Evolutionary conservation across 768 basidiomycete genomes (phyloP).

Genomic region (Podaxis sp.): DNA sequence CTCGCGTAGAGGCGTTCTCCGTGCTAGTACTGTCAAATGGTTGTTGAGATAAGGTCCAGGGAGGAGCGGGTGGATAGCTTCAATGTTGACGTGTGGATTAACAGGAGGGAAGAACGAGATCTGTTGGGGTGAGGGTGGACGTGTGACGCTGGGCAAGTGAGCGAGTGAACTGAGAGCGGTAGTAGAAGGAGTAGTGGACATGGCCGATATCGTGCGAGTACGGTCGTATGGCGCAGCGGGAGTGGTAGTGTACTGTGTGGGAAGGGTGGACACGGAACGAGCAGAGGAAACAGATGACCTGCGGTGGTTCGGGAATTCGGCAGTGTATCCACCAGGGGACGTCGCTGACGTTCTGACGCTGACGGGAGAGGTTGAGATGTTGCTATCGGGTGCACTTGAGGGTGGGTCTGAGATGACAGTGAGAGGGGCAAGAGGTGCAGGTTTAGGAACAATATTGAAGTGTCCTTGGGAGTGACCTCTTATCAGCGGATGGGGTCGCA

Average conservation of each 20-base stretch:
- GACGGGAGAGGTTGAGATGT: slow-evolving; percentile 39
- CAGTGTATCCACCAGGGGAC: slow-evolving; percentile 16
- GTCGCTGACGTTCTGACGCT: slow-evolving; percentile 24
- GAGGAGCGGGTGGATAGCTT: slow-evolving; percentile 66
- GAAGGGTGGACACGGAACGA: slow-evolving; percentile 58
- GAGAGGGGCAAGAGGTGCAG: slow-evolving; percentile 63
- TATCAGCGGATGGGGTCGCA: slow-evolving; percentile 77
- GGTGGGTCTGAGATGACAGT: slow-evolving; percentile 44
- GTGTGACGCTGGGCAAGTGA: slow-evolving; percentile 48
- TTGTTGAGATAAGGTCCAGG: slow-evolving; percentile 70
- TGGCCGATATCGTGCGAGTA: slow-evolving; percentile 55
- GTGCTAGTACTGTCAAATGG: slow-evolving; percentile 65
- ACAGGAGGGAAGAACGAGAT: slow-evolving; percentile 63
- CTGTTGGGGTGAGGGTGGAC: slow-evolving; percentile 45
- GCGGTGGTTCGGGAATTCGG: slow-evolving; percentile 8
- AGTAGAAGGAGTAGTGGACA: slow-evolving; percentile 51
- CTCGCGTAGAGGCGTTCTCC: slow-evolving; percentile 66
- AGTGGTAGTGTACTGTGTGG: slow-evolving; percentile 31
- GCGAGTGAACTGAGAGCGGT: slow-evolving; percentile 57
- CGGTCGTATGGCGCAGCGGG: slow-evolving; percentile 31
- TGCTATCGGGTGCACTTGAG: slow-evolving; percentile 39
- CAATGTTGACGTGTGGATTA: slow-evolving; percentile 52
- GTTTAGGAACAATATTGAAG: slow-evolving; percentile 42
- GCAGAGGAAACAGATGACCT: slow-evolving; percentile 57
- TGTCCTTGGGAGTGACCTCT: slow-evolving; percentile 68